Base-by-base conservation (phyloP, 2,329 filamentous ascomycete species). In the Calycina herbarum region DNA sequence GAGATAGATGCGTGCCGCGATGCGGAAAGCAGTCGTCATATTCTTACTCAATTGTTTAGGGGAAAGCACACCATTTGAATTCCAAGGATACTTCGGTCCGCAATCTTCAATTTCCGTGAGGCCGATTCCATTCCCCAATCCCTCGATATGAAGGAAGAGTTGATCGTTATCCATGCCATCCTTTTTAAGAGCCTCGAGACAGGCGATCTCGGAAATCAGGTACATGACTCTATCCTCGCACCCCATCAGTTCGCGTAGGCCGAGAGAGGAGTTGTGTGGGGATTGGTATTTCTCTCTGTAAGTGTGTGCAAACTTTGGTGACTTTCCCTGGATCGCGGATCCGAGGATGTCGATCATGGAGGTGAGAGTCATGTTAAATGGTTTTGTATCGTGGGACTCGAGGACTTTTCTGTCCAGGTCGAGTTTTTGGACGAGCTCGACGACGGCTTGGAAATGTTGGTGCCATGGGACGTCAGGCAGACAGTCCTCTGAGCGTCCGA, bases 141-240 rank as follows among this genome's bases (percentile, higher is more conserved):
- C 88, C 68, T 90, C 89, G 48, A 98, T 93, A 78, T 97, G 94
- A 67, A 90, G 86, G 85, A 94, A 97, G 57, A 98, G 87, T 61
- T 88, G 87, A 70, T 95, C 89, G 74, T 95, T 89, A 72, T 96
- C 91, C 81, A 95, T 93, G 72, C 91, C 91, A 67, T 91, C 87
- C 48, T 83, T 81, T 82, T 95, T 96, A 69, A 97, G 86, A 3
- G 92, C 91, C 77, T 98, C 95, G 62, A 99, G 87, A 78, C 95
- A 98, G 63, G 94, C 92, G 73, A 98, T 97, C 80, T 99, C 95
- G 1, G 93, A 96, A 77, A 99, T 96, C 73, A 98, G 84, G 78
- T 97, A 98, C 93, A 99, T 97, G 79, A 98, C 91, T 27, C 89
- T 88, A 79, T 99, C 95, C 70, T 98, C 94, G 78, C 95, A 98